phyloP scores from a whole-genome alignment of 805 yeast species.

The Wickerhamiella australiensis region DNA sequence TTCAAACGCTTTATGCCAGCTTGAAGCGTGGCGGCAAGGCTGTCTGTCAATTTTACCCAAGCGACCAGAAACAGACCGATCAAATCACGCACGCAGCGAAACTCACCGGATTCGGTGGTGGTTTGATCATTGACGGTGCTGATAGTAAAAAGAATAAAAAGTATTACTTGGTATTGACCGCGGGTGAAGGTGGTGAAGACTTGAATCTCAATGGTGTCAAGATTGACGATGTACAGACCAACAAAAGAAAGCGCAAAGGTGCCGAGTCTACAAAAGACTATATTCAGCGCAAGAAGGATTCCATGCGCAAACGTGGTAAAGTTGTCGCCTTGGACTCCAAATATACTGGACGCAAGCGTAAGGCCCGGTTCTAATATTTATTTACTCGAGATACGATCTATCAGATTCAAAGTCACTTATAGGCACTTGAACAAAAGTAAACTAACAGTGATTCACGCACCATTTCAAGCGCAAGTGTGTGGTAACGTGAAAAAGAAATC shows the following conservation, averaged over 20 bases:
- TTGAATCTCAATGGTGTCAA: constrained; percentile 70
- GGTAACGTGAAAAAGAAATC: too few relatives aligned
- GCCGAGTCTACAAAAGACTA: constrained; percentile 64
- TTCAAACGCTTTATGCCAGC: constrained; percentile 76
- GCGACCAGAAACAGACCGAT: constrained; percentile 73
- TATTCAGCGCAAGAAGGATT: constrained; percentile 81
- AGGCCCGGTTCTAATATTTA: constrained; percentile 42
- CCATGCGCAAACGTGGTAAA: constrained; percentile 85
- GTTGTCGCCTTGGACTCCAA: constrained; percentile 78
- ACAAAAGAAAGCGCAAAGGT: constrained; percentile 30
- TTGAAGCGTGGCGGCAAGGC: constrained; percentile 92
- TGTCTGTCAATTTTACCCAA: constrained; percentile 93
- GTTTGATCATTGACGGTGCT: constrained; percentile 85
- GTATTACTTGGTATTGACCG: constrained; percentile 78
- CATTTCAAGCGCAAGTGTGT: too few relatives aligned
- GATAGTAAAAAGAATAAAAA: constrained; percentile 86
- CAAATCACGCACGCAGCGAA: constrained; percentile 74
- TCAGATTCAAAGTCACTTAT: too few relatives aligned
- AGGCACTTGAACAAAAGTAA: too few relatives aligned
- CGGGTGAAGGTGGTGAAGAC: constrained; percentile 65
- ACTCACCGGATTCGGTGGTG: constrained; percentile 92
- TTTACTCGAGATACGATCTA: not conserved
- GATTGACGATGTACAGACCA: constrained; percentile 41
- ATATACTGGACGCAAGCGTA: constrained; percentile 78
- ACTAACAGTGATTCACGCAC: too few relatives aligned